These are phyloP conservation scores for Mrakia hoshinonis DNA, from an alignment of 768 basidiomycete species.

Conservation along the genomic window DNA sequence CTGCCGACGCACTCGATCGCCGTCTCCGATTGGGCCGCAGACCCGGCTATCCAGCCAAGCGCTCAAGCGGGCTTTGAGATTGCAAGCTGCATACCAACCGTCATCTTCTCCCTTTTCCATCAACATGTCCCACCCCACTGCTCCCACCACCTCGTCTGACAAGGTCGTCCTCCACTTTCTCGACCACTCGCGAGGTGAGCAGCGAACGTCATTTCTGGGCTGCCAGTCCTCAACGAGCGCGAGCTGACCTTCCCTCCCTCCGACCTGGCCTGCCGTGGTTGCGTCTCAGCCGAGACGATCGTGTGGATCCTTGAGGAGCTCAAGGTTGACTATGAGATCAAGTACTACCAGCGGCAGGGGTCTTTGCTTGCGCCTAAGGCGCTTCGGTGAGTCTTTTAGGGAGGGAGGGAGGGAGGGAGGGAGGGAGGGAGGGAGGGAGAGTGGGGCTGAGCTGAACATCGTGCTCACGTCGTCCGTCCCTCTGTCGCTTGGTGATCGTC, in stretches of 20 bases:
- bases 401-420: neutral
- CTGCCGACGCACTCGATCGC: too few relatives aligned
- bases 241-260: too few relatives aligned
- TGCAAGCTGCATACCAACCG: too few relatives aligned
- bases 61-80: too few relatives aligned
- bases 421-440: neutral
- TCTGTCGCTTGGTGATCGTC: neutral
- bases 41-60: too few relatives aligned
- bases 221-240: too few relatives aligned
- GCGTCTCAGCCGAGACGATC: constrained; percentile 19
- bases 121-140: neutral
- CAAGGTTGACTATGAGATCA: constrained; percentile 15
- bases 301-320: constrained; percentile 28
- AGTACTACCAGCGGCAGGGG: constrained; percentile 8
- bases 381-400: constrained; percentile 11
- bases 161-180: constrained; percentile 27
- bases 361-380: constrained; percentile 18
- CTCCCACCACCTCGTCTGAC: neutral
- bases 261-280: too few relatives aligned
- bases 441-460: neutral
- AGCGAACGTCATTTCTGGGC: too few relatives aligned
- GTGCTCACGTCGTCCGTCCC: neutral
- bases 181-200: constrained; percentile 11
- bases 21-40: too few relatives aligned
- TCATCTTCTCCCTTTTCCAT: neutral